Base-by-base conservation (phyloP, 768 basidiomycete species). In the Asterophora lycoperdoides region DNA sequence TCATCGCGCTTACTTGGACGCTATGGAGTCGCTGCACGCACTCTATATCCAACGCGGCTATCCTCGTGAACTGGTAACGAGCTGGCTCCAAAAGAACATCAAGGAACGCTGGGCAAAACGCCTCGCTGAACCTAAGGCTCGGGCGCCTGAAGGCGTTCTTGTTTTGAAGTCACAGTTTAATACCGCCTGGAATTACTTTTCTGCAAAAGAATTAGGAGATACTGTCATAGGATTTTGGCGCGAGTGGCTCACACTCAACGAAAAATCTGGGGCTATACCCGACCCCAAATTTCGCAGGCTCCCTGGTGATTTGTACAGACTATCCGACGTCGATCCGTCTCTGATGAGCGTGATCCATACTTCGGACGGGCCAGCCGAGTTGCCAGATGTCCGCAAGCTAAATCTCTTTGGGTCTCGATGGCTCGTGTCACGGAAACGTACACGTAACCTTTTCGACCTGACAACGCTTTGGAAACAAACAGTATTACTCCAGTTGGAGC, bases 101-200 rank as follows among this genome's bases (percentile, higher is more conserved):
- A 14, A 38, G 36, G 19, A 38, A 38, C 37, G 17, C 18, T 38
- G 37, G 37, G 37, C 28, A 13, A 44, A 33, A 32, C 14, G 42
- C n/a, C 32, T 44, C 9, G 17, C 15, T 11, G 29, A 44, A 44
- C 1, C 42, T 32, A 8, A 17, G 17, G n/a, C n/a, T n/a, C 29
- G 3, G 17, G 46, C 40, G 32, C 48, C 39, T 36, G 56, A 59
- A 34, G 53, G 49, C 17, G 60, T 66, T 46, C 58, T 65, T 32
- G 65, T 69, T 11, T 53, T 69, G 11, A 69, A 66, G 52, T 53
- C 66, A 2, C 17, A 54, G 8, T 68, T 58, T 48, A 65, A 69
- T 48, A 51, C 60, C 8, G 62, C 57, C 32, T 69, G 66, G 67
- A 63, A 67, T 63, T 64, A 59, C 42, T 67, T 68, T 51, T 48